These are phyloP conservation scores for Boletus tomentosulus DNA, from an alignment of 768 basidiomycete genomes.

Conservation along the genomic window DNA sequence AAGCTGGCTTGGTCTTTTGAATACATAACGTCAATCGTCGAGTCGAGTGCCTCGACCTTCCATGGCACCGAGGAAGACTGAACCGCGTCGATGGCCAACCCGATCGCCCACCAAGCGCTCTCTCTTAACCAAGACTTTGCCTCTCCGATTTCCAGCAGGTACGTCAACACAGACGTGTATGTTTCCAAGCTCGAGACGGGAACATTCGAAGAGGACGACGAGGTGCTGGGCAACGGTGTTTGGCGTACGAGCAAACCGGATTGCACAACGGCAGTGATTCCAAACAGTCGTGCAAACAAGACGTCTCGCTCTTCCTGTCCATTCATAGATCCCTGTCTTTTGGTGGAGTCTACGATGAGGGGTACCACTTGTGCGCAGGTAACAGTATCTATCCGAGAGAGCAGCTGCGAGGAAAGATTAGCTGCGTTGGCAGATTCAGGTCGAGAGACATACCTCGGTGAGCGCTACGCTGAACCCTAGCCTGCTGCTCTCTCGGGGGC, in stretches of 20 bases:
- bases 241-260: constrained; percentile 76
- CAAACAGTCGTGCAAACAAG: constrained; percentile 90
- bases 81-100: constrained; percentile 58
- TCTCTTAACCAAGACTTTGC: constrained; percentile 90
- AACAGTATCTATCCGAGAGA: constrained; percentile 74
- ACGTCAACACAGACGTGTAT: constrained; percentile 54
- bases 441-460: constrained; percentile 66
- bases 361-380: constrained; percentile 72
- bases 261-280: constrained; percentile 77
- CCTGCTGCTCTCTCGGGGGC: constrained; percentile 88
- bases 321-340: constrained; percentile 70
- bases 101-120: constrained; percentile 83
- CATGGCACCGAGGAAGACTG: constrained; percentile 59
- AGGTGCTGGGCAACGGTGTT: constrained; percentile 48
- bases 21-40: constrained; percentile 50
- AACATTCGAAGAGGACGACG: constrained; percentile 52
- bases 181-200: constrained; percentile 53
- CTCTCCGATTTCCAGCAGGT: constrained; percentile 67
- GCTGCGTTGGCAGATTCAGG: background rate
- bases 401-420: constrained; percentile 47
- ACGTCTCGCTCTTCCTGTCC: constrained; percentile 92
- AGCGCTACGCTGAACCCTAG: constrained; percentile 94
- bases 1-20: constrained; percentile 7
- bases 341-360: constrained; percentile 70
- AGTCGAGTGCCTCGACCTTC: constrained; percentile 60